Evolutionary conservation across 768 basidiomycete genomes (phyloP).

Genomic region (button mushroom (Agaricus bisporus)): DNA sequence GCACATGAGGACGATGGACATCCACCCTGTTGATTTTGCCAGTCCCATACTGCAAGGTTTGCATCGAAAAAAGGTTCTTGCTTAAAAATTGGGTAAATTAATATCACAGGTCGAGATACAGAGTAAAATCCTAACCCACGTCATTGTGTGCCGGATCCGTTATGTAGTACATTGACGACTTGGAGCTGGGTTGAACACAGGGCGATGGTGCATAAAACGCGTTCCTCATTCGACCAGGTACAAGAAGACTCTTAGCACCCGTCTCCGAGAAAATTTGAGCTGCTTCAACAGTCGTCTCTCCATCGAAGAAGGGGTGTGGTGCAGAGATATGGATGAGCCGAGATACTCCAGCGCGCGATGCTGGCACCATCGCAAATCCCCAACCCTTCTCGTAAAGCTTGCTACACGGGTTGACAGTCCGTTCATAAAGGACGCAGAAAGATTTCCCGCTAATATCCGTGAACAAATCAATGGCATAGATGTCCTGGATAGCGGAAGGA

Average conservation of each 20-base stretch:
- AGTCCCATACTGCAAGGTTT: constrained; percentile 27
- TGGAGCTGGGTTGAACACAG: constrained; percentile 23
- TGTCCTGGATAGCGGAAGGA: constrained; percentile 19
- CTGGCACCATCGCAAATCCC: constrained; percentile 29
- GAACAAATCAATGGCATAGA: constrained; percentile 23
- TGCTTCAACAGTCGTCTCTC: constrained; percentile 33
- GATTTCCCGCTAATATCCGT: constrained; percentile 17
- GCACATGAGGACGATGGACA: constrained; percentile 34
- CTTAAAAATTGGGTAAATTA: constrained; percentile 17
- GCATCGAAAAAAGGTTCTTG: constrained; percentile 40
- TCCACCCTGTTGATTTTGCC: constrained; percentile 32
- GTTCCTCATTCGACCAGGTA: constrained; percentile 32
- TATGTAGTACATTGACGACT: constrained; percentile 25
- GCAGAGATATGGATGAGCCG: constrained; percentile 36
- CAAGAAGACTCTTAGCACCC: constrained; percentile 34
- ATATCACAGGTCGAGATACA: no score
- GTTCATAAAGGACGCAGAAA: constrained; percentile 29
- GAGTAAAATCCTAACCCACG: constrained; percentile 18
- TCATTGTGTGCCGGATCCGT: constrained; percentile 45
- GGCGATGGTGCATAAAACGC: constrained; percentile 26
- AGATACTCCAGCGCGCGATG: constrained; percentile 16
- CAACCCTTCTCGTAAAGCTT: constrained; percentile 26
- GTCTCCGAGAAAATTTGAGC: constrained; percentile 31
- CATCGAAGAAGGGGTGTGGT: constrained; percentile 38
- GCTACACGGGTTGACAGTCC: constrained; percentile 10